phyloP scores from a whole-genome alignment of 192 early-diverging fungal genomes.

The Backusella circina region DNA sequence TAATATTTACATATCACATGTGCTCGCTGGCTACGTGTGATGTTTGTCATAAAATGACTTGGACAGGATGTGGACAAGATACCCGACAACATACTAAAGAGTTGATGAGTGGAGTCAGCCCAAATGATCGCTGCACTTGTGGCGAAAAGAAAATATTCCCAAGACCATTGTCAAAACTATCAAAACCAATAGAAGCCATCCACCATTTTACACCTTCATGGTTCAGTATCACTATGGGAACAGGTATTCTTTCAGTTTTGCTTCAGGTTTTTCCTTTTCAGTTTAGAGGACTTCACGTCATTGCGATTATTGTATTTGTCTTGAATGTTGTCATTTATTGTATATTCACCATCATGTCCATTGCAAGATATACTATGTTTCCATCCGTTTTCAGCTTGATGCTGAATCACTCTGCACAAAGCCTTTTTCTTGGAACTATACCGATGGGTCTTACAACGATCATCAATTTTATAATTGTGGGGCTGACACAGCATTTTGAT shows the following conservation, averaged over 20 bases:
- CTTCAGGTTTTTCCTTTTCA: constrained; percentile 41
- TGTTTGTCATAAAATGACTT: background rate
- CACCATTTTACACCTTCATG: constrained; percentile 53
- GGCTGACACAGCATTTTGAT: constrained; percentile 16
- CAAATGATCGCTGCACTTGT: background rate
- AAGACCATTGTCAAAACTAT: background rate
- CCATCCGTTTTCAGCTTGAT: constrained; percentile 42
- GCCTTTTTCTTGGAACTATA: constrained; percentile 45
- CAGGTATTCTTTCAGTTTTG: constrained; percentile 37
- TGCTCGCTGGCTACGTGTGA: background rate
- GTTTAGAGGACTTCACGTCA: constrained; percentile 33
- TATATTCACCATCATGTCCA: constrained; percentile 26
- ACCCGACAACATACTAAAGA: background rate
- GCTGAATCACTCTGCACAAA: constrained; percentile 41
- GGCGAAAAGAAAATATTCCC: background rate
- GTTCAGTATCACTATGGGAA: constrained; percentile 52
- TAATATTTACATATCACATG: background rate
- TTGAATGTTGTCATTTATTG: constrained; percentile 39
- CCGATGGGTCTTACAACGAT: constrained; percentile 51
- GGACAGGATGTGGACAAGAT: background rate
- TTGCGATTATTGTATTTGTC: constrained; percentile 36
- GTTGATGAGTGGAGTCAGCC: background rate
- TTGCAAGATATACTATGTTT: constrained; percentile 29
- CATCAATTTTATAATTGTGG: constrained; percentile 27
- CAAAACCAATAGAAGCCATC: background rate